Evolutionary conservation across 441 rosid genomes (phyloP).

Genomic region (Gossypium davidsonii): DNA sequence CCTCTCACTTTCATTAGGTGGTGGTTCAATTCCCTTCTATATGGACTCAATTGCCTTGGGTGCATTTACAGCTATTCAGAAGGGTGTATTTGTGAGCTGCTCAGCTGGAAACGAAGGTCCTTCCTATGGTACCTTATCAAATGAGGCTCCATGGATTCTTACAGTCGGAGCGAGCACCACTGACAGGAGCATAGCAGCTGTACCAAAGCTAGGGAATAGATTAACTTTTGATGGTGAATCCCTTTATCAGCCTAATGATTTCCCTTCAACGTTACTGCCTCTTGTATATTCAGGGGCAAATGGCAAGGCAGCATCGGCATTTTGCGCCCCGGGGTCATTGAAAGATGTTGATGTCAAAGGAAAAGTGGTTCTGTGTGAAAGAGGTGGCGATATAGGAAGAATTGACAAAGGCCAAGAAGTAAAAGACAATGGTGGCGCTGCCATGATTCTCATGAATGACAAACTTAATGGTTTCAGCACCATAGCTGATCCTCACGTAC

Average conservation of each 20-base stretch:
- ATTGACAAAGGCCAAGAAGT: constrained; percentile 32
- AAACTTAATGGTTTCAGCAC: constrained; percentile 22
- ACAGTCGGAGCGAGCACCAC: constrained; percentile 38
- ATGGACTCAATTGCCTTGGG: constrained; percentile 27
- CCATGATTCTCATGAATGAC: constrained; percentile 33
- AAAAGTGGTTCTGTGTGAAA: constrained; percentile 41
- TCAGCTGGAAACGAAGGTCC: constrained; percentile 35
- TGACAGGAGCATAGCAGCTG: constrained; percentile 28
- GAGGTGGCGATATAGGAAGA: constrained; percentile 23
- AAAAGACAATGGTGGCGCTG: constrained; percentile 33
- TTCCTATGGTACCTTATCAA: constrained; percentile 15
- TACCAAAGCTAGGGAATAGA: constrained; percentile 27
- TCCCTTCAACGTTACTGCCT: constrained; percentile 26
- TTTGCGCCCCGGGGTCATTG: constrained; percentile 31
- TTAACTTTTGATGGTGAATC: constrained; percentile 32
- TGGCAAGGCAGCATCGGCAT: constrained; percentile 15
- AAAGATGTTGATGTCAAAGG: constrained; percentile 31
- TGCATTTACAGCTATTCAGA: constrained; percentile 31
- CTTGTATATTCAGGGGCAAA: constrained; percentile 39
- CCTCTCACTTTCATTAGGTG: constrained; percentile 42
- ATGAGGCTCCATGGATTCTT: constrained; percentile 42
- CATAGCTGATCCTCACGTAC: constrained; percentile 29
- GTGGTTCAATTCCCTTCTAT: constrained; percentile 23
- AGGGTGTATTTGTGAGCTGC: constrained; percentile 38
- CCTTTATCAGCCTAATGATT: constrained; percentile 31